Evolutionary conservation across 139 green algal genomes (phyloP).

Genomic region (Eudorina sp.): DNA sequence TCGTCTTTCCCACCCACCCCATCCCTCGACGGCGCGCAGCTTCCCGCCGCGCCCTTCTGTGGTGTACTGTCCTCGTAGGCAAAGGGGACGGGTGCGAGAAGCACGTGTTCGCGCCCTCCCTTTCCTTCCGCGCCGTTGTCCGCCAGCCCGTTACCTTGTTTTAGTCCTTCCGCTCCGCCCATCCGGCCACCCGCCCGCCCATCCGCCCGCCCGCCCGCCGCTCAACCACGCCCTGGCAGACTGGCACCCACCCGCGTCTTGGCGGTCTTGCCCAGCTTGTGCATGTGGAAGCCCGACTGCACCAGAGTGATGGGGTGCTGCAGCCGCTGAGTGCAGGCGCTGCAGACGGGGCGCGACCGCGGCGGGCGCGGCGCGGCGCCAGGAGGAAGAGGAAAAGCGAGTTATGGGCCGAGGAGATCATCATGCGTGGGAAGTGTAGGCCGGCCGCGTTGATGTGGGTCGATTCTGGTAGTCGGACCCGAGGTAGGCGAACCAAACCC

Average conservation of each 20-base stretch:
- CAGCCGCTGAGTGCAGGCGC: not conserved
- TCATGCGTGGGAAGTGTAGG: too few species aligned
- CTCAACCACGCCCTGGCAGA: not conserved
- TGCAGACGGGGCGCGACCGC: not conserved
- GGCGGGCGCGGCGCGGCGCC: not conserved
- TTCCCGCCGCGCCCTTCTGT: too few species aligned
- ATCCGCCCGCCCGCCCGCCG: not conserved
- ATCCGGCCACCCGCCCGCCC: not conserved
- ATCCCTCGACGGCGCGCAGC: too few species aligned
- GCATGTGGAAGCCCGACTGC: constrained; percentile 24
- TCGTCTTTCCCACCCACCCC: too few species aligned
- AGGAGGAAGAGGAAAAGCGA: not conserved
- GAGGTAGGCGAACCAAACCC: not conserved
- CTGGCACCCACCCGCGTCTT: constrained; percentile 1
- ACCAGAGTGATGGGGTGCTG: not conserved
- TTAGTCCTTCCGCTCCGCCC: too few species aligned
- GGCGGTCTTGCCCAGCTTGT: constrained; percentile 21
- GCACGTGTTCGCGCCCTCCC: too few species aligned
- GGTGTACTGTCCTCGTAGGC: too few species aligned
- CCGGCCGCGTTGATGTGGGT: not conserved
- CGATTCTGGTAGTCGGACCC: not conserved
- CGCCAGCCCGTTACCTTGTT: too few species aligned
- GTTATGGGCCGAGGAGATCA: not conserved
- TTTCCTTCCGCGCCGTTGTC: too few species aligned
- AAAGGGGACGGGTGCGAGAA: too few species aligned